Conservation (phyloP, 2,329 filamentous ascomycete genomes). For the Colletotrichum aenigma region DNA sequence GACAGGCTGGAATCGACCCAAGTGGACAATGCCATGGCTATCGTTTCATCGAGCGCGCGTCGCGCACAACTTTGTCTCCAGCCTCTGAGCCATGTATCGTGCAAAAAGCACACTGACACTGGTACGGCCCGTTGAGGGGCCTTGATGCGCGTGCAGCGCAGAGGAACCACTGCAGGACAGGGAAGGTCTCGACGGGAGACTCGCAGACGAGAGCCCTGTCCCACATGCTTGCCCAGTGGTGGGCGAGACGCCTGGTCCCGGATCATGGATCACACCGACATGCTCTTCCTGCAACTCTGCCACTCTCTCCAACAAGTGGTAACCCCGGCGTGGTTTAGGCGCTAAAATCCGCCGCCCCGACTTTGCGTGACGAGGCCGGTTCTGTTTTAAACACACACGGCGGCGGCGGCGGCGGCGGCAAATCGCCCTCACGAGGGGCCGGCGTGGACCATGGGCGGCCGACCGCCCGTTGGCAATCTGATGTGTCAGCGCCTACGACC, state of each 20-base stretch:
- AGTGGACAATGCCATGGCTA: background rate
- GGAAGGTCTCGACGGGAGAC: background rate
- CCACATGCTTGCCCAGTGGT: background rate
- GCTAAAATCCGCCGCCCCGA: background rate
- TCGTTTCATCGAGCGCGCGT: background rate
- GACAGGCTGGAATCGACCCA: background rate
- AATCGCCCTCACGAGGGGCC: background rate
- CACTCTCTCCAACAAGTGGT: background rate
- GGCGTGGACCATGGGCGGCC: background rate
- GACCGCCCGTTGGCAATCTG: background rate
- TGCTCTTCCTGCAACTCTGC: background rate
- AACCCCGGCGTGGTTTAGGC: background rate
- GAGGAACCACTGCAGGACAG: background rate
- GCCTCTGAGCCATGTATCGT: background rate
- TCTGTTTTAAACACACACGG: background rate
- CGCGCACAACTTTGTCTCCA: background rate
- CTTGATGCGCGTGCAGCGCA: background rate
- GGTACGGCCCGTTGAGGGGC: background rate
- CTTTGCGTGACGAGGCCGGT: background rate
- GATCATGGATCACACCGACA: background rate
- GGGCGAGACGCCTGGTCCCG: conserved; percentile 9
- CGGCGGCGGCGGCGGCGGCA: background rate
- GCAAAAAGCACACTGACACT: background rate
- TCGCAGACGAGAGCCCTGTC: background rate
- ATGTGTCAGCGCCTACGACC: background rate